Evolutionary conservation across 805 yeast genomes (phyloP).

Genomic region (Yamadazyma kitorensis): DNA sequence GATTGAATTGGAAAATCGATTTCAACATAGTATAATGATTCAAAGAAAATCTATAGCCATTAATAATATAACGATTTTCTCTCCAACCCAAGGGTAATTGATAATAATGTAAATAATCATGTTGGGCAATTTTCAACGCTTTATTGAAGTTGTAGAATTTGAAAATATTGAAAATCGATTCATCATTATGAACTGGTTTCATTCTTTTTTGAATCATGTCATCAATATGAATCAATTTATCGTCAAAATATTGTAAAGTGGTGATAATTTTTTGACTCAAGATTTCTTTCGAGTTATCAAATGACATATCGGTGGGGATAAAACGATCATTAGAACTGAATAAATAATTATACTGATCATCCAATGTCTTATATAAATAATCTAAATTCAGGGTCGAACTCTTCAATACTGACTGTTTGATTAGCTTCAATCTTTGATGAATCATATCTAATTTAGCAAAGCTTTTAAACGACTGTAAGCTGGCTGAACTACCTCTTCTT

Average conservation of each 20-base stretch:
- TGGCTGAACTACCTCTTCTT: slow-evolving; percentile 28
- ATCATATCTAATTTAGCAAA: slow-evolving; percentile 34
- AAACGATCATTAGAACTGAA: slow-evolving; percentile 21
- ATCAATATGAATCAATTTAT: slow-evolving; percentile 37
- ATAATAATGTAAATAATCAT: slow-evolving; percentile 66
- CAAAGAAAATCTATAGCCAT: slow-evolving; percentile 81
- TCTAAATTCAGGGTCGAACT: slow-evolving; percentile 39
- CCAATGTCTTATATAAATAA: slow-evolving; percentile 34
- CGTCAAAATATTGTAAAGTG: slow-evolving; percentile 42
- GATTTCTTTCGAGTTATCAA: slow-evolving; percentile 22
- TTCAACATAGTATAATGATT: slow-evolving; percentile 57
- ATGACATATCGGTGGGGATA: slow-evolving; percentile 9
- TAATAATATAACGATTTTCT: slow-evolving; percentile 79
- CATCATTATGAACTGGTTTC: slow-evolving; percentile 25
- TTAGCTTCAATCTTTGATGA: slow-evolving; percentile 32
- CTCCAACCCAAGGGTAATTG: slow-evolving; percentile 92
- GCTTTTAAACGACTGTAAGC: slow-evolving; percentile 25
- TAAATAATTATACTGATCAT: slow-evolving; percentile 39
- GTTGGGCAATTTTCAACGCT: slow-evolving; percentile 30
- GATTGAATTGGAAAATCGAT: slow-evolving; percentile 58
- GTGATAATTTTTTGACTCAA: slow-evolving; percentile 37
- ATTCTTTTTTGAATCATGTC: slow-evolving; percentile 34
- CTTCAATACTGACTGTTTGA: slow-evolving; percentile 36
- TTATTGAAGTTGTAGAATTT: slow-evolving; percentile 39
- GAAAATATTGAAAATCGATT: slow-evolving; percentile 30